Conservation (phyloP, 2,329 filamentous ascomycete genomes). For the Lomentospora prolificans region DNA sequence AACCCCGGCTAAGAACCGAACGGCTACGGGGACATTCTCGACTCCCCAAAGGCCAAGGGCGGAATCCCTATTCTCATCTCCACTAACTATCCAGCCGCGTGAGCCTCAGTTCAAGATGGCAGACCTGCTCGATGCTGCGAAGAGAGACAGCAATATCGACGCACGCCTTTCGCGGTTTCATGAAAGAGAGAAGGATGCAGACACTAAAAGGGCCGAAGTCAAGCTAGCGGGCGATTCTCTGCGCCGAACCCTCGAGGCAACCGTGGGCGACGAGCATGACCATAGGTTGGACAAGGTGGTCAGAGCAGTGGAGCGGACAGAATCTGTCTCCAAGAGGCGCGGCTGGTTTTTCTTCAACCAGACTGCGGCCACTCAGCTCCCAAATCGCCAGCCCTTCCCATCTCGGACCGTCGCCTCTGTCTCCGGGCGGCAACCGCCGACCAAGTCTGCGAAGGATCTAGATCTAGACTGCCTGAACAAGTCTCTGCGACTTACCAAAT, state of each 20-base stretch:
- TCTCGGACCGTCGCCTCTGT: not conserved
- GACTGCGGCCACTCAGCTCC: not conserved
- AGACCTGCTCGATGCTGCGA: constrained; percentile 48
- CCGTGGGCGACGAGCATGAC: constrained; percentile 9
- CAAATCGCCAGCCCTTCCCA: constrained; percentile 2
- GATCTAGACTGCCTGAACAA: not conserved
- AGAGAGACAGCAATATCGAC: constrained; percentile 48
- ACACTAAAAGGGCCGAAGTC: not conserved
- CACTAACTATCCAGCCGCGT: constrained; percentile 7
- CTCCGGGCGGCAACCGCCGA: not conserved
- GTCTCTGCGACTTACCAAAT: constrained; percentile 1
- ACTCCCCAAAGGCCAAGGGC: not conserved
- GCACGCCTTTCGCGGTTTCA: constrained; percentile 33
- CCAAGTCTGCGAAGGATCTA: not conserved
- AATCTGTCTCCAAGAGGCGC: constrained; percentile 23
- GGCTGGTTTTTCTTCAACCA: constrained; percentile 40
- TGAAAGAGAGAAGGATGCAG: not conserved
- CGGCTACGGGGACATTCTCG: not conserved
- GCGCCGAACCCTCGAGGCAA: constrained; percentile 5
- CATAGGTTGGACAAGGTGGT: constrained; percentile 16
- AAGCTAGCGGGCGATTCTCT: constrained; percentile 8
- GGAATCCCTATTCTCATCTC: not conserved
- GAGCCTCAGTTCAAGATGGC: constrained; percentile 43
- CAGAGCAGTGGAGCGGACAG: constrained; percentile 41
- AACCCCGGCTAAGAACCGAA: not conserved